A percentile compares a stretch with the other conserved stretches of the same genome.
Evolutionary conservation across 768 basidiomycete genomes (phyloP).

Genomic region (Lactarius sanguifluus): DNA sequence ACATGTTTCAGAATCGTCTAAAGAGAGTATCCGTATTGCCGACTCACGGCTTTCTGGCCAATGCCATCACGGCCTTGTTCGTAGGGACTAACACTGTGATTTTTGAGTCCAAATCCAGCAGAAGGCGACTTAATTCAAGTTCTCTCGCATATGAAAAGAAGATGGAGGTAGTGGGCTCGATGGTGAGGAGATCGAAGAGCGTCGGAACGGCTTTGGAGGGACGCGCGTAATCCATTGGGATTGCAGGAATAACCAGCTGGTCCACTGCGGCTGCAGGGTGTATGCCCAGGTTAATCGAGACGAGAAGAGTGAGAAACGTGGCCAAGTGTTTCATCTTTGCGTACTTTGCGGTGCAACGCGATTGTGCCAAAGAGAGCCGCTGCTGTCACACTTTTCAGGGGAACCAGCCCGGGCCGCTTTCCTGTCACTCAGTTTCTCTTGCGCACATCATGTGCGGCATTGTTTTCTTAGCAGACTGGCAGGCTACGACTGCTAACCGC

Average conservation of each 20-base stretch:
- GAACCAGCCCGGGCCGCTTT: too few relatives aligned
- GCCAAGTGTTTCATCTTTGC: conserved; percentile 16
- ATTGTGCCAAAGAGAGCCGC: neutral
- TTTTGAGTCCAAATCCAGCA: conserved; percentile 38
- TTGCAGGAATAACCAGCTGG: conserved; percentile 10
- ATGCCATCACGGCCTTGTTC: conserved; percentile 84
- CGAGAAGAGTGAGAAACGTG: conserved; percentile 10
- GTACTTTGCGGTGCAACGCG: neutral
- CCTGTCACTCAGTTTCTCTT: conserved; percentile 11
- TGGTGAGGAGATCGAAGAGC: conserved; percentile 74
- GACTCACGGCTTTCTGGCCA: conserved; percentile 79
- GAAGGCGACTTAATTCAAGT: conserved; percentile 53
- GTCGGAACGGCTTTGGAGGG: conserved; percentile 41
- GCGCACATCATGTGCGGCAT: conserved; percentile 65
- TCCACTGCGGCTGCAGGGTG: conserved; percentile 9
- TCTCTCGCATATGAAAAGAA: conserved; percentile 85
- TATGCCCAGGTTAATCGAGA: conserved; percentile 8
- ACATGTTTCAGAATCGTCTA: neutral
- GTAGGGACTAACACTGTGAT: conserved; percentile 77
- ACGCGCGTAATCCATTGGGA: conserved; percentile 8
- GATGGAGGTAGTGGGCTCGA: conserved; percentile 72
- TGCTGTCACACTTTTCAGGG: too few relatives aligned
- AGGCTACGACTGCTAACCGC: conserved; percentile 16
- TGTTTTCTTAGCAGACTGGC: conserved; percentile 46
- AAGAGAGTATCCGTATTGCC: too few relatives aligned